Conservation (phyloP, 768 basidiomycete species). For the Paxillus ammoniavirescens region DNA sequence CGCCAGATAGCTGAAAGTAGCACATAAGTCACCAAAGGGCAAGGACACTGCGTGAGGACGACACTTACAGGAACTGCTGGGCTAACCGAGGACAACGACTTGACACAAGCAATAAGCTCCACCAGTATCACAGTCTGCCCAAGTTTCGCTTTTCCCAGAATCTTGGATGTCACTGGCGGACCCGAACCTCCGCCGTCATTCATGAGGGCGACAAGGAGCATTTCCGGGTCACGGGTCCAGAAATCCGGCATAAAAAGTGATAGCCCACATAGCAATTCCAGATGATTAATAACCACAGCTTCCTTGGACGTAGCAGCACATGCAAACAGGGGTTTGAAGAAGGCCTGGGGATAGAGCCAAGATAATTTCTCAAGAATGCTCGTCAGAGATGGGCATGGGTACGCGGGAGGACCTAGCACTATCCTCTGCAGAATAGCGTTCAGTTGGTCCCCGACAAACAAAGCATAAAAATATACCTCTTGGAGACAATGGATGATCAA, state of each 20-base stretch:
- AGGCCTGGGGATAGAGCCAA: conserved; percentile 53
- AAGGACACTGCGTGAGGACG: background rate
- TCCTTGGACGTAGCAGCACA: conserved; percentile 68
- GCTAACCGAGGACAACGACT: conserved; percentile 41
- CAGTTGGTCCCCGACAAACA: background rate
- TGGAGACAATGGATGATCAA: conserved; percentile 46
- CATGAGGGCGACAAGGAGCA: conserved; percentile 70
- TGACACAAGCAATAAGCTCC: conserved; percentile 58
- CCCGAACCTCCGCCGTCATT: conserved; percentile 36
- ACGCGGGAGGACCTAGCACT: conserved; percentile 49
- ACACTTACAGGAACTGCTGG: conserved; percentile 38
- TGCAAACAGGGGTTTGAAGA: conserved; percentile 70
- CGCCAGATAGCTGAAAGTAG: background rate
- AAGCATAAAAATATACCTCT: conserved; percentile 39
- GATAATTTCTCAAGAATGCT: conserved; percentile 53
- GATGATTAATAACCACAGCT: conserved; percentile 54
- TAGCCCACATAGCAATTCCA: conserved; percentile 51
- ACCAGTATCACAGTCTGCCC: conserved; percentile 63
- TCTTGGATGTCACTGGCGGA: conserved; percentile 11
- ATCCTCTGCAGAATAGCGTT: conserved; percentile 43
- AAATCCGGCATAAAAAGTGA: conserved; percentile 57
- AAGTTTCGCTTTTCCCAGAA: conserved; percentile 50
- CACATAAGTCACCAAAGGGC: background rate
- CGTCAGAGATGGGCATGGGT: conserved; percentile 45
- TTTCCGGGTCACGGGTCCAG: conserved; percentile 70